phyloP scores from a whole-genome alignment of 2,329 filamentous ascomycete genomes.

The Paecilomyces sp. region DNA sequence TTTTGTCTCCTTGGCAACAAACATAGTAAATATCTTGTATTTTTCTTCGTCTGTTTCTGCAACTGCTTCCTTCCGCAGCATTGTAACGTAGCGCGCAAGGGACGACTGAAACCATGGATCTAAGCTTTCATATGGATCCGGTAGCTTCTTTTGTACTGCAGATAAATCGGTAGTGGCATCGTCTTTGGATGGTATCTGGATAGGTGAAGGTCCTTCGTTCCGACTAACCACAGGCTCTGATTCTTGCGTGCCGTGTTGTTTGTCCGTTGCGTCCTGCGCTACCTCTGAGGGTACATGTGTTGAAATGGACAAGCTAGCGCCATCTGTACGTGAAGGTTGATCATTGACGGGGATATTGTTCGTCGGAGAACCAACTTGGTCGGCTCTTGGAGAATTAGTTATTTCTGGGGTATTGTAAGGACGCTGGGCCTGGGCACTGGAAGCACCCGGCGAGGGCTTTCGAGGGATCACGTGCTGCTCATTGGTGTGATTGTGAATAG shows the following conservation, averaged over 20 bases:
- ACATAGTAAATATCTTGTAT: conserved; percentile 46
- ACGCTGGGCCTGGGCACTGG: not conserved
- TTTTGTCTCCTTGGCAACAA: conserved; percentile 41
- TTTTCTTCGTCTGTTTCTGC: conserved; percentile 44
- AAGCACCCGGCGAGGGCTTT: not conserved
- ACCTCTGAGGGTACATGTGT: not conserved
- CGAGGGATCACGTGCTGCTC: not conserved
- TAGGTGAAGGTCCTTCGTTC: not conserved
- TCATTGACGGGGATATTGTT: conserved; percentile 17
- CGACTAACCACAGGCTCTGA: not conserved
- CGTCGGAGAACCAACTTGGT: conserved; percentile 22
- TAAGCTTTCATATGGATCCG: conserved; percentile 46
- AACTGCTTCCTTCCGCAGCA: conserved; percentile 47
- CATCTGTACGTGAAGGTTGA: conserved; percentile 33
- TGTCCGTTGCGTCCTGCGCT: not conserved
- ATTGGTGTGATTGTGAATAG: not conserved
- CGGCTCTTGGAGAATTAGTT: conserved; percentile 9
- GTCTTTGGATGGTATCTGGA: conserved; percentile 1
- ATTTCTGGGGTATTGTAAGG: conserved; percentile 1
- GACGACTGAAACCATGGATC: conserved; percentile 52
- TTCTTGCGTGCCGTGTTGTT: not conserved
- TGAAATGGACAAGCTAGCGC: conserved; percentile 24
- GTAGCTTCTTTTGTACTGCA: conserved; percentile 11
- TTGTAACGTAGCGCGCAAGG: conserved; percentile 46
- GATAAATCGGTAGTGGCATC: conserved; percentile 4